These are phyloP conservation scores for Paragyromitra xinjiangensis DNA, from an alignment of 495 filamentous ascomycete genomes.

Conservation along the genomic window DNA sequence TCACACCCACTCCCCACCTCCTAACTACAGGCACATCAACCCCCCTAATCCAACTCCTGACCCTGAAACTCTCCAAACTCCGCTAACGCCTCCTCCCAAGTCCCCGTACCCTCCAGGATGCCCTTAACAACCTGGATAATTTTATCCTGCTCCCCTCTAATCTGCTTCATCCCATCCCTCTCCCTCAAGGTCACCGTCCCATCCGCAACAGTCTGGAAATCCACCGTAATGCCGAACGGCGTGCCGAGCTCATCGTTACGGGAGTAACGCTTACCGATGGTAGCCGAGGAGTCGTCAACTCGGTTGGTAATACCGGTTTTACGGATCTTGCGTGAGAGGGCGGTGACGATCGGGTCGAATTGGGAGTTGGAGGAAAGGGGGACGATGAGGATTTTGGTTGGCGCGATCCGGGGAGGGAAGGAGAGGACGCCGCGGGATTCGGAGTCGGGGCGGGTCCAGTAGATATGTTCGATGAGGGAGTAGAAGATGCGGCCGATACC, in stretches of 20 bases:
- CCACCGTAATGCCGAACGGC: conserved; percentile 73
- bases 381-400: conserved; percentile 79
- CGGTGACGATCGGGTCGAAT: conserved; percentile 68
- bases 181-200: conserved; percentile 75
- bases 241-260: conserved; percentile 79
- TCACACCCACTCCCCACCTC: not conserved
- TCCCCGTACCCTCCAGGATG: conserved; percentile 53
- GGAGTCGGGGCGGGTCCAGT: conserved; percentile 71
- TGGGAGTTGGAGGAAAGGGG: conserved; percentile 71
- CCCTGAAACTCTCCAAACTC: conserved; percentile 73
- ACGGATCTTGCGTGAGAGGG: conserved; percentile 69
- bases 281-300: conserved; percentile 73
- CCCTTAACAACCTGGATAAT: conserved; percentile 66
- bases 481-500: conserved; percentile 76
- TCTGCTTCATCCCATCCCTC: conserved; percentile 75
- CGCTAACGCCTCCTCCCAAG: conserved; percentile 60
- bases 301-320: conserved; percentile 69
- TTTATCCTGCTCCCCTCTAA: conserved; percentile 71
- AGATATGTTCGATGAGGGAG: conserved; percentile 70
- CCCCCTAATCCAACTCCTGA: conserved; percentile 67
- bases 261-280: conserved; percentile 78
- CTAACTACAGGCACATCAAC: not conserved
- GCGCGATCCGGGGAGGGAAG: conserved; percentile 75
- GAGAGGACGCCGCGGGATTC: conserved; percentile 77
- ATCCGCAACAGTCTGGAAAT: conserved; percentile 80